Percentiles rank a stretch among this genome's conserved stretches.
Conservation (phyloP, 306 rosid species). For the Canavalia gladiata region DNA sequence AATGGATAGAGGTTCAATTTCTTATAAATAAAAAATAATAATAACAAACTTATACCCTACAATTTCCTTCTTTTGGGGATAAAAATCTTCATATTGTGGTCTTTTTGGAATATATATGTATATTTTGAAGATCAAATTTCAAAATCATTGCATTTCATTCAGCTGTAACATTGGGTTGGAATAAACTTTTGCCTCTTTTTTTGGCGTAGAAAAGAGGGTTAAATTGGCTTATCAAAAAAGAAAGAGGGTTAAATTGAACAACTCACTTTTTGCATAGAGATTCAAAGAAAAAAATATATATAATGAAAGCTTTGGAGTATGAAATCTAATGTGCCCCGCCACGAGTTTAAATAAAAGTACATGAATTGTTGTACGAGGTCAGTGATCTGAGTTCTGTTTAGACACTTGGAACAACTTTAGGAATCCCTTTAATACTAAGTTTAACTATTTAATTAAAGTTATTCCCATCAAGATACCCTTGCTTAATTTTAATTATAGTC, state of each 20-base stretch:
- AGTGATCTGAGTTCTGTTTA: constrained; percentile 17
- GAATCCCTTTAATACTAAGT: constrained; percentile 41
- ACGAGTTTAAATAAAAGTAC: constrained; percentile 13
- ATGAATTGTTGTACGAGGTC: constrained; percentile 36
- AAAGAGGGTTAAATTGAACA: constrained; percentile 14
- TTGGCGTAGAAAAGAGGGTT: not conserved
- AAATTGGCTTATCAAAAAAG: no score
- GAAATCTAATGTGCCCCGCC: constrained; percentile 38
- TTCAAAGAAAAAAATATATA: constrained; percentile 19
- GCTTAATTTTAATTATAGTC: not conserved
- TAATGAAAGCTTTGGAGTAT: constrained; percentile 13
- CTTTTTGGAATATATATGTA: not conserved
- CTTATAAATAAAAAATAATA: no score
- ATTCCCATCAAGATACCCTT: constrained; percentile 13
- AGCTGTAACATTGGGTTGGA: constrained; percentile 38
- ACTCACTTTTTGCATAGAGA: constrained; percentile 31
- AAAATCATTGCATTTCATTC: constrained; percentile 7
- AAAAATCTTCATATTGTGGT: not conserved
- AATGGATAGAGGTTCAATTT: no score
- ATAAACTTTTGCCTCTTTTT: not conserved
- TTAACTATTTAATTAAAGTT: constrained; percentile 26
- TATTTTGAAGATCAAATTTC: not conserved
- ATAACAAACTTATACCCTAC: not conserved
- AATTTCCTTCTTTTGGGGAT: not conserved
- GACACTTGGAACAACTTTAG: constrained; percentile 47